Evolutionary conservation across 108 stramenopile species (phyloP), one percentile per base, ranked within the genome.

Genomic region (Chaetoceros tenuissimus): DNA sequence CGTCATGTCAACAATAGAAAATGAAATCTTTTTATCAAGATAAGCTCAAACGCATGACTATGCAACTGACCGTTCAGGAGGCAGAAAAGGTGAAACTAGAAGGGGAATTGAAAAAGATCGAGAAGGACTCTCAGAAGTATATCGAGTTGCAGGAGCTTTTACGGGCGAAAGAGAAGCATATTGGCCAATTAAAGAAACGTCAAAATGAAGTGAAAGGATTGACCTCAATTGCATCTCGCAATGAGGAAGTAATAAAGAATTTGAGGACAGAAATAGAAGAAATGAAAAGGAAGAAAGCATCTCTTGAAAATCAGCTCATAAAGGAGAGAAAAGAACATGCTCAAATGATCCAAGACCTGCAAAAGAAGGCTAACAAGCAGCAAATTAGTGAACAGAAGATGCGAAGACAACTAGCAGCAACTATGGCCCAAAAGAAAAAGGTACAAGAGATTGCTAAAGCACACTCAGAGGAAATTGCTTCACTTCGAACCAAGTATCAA

Each of bases 1-100:
- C 22, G 2, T 55, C 28, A 24, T 44, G n/a, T 27, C 20, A 8
- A 24, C 19, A 18, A n/a, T 24, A 76, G 71, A 31, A 65, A 0
- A 81, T 81, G 80, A 51, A 69, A 60, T 64, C 63, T 30, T 81
- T 81, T 57, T 81, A 81, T 47, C 72, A 81, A 27, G 69, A 63
- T 22, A 71, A 68, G 44, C 53, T 81, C 16, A 54, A 55, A 43
- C 64, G 77, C 60, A 81, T 81, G 80, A 75, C 63, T 47, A 43
- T 27, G 1, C 26, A 74, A 20, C 29, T 81, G 21, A 34, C 55
- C 19, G 51, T 64, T 45, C 73, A 61, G 31, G 80, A 77, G 30
- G 31, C 29, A 21, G 80, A 81, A 56, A 57, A 72, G 30, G 63
- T 68, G 34, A 53, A 57, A 46, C 46, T 81, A 2, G 50, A 59